phyloP scores from a whole-genome alignment of 108 stramenopile genomes.

The Discostella pseudostelligera region DNA sequence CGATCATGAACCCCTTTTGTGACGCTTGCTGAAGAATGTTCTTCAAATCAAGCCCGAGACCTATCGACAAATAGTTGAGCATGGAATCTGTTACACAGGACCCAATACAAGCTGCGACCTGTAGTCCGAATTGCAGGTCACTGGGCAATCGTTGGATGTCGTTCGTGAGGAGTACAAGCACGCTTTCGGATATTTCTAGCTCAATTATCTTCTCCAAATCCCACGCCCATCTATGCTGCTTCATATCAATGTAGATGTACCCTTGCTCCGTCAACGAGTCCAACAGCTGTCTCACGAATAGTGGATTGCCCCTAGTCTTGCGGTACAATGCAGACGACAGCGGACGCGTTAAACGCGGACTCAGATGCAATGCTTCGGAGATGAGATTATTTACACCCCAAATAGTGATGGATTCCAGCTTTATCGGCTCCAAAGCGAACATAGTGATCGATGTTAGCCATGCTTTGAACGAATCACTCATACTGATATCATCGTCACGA shows the following conservation, averaged over 20 bases:
- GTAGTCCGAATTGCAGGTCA: conserved; percentile 14
- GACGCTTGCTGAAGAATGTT: neutral
- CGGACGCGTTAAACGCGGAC: conserved; percentile 33
- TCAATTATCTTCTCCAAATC: conserved; percentile 22
- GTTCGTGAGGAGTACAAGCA: conserved; percentile 10
- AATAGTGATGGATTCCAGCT: conserved; percentile 7
- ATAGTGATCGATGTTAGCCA: conserved; percentile 9
- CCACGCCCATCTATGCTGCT: conserved; percentile 24
- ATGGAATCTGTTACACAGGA: conserved; percentile 11
- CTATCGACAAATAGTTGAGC: conserved; percentile 8
- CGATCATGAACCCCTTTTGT: conserved; percentile 8
- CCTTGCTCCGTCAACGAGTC: conserved; percentile 15
- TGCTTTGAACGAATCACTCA: neutral
- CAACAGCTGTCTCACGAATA: conserved; percentile 21
- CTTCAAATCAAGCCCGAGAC: conserved; percentile 1
- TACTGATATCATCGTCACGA: conserved; percentile 22
- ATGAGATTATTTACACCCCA: conserved; percentile 24
- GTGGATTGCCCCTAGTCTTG: conserved; percentile 20
- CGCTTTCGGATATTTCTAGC: conserved; percentile 22
- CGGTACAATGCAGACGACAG: conserved; percentile 14
- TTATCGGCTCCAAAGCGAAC: conserved; percentile 17
- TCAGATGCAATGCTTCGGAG: conserved; percentile 24
- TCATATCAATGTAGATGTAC: conserved; percentile 14
- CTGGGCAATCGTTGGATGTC: conserved; percentile 20
- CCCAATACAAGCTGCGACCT: conserved; percentile 38